phyloP scores from a whole-genome alignment of 192 early-diverging fungal species.

The Entomortierella chlamydospora region DNA sequence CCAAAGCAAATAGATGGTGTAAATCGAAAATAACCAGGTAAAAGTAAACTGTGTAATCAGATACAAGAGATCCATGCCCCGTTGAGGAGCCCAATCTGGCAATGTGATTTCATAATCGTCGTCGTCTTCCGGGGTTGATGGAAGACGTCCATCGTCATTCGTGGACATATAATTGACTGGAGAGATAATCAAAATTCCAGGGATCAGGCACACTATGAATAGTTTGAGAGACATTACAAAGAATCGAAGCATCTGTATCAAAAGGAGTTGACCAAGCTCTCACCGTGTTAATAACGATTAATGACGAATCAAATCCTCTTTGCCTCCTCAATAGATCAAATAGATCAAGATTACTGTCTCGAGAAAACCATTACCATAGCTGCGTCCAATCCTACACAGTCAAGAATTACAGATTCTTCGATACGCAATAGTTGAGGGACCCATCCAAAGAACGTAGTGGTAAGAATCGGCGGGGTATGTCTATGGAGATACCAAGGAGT shows the following conservation, averaged over 20 bases:
- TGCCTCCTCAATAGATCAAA: neutral
- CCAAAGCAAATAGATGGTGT: slow-evolving; percentile 63
- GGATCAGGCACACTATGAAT: slow-evolving; percentile 60
- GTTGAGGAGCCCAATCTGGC: neutral
- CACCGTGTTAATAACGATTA: too few species aligned
- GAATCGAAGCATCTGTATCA: slow-evolving; percentile 63
- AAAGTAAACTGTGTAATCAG: slow-evolving; percentile 54
- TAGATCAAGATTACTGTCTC: neutral
- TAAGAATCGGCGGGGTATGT: slow-evolving; percentile 57
- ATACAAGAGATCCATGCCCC: slow-evolving; percentile 25
- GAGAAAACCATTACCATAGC: slow-evolving; percentile 55
- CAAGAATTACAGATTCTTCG: slow-evolving; percentile 56
- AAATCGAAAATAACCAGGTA: slow-evolving; percentile 66
- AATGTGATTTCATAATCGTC: slow-evolving; percentile 20
- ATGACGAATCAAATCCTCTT: too few species aligned
- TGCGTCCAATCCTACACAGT: slow-evolving; percentile 68
- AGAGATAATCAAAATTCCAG: slow-evolving; percentile 58
- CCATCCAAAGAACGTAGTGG: slow-evolving; percentile 64
- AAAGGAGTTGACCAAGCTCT: neutral
- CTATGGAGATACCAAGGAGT: slow-evolving; percentile 28
- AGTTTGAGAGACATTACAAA: slow-evolving; percentile 62
- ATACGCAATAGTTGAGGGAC: slow-evolving; percentile 59
- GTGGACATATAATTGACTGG: slow-evolving; percentile 55
- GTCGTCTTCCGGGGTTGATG: slow-evolving; percentile 11
- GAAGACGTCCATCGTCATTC: slow-evolving; percentile 2